Evolutionary conservation across 148 eudicot species (phyloP).

Genomic region (Camellia japonica): DNA sequence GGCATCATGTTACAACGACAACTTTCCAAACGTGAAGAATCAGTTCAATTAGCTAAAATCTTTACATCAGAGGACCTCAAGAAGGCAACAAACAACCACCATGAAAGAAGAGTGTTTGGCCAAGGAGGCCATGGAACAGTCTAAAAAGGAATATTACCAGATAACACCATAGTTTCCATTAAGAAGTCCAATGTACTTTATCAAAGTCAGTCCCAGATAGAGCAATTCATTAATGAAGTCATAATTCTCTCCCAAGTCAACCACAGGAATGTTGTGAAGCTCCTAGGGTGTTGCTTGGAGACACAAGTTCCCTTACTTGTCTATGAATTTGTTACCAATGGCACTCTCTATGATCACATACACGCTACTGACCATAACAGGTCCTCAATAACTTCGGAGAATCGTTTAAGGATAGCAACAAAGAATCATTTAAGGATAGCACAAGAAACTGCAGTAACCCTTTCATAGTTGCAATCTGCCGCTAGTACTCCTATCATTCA

Average conservation of each 20-base stretch:
- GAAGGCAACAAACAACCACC: background rate
- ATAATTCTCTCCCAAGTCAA: background rate
- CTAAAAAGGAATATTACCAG: background rate
- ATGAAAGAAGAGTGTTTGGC: background rate
- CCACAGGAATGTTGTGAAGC: background rate
- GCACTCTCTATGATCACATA: background rate
- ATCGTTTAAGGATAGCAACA: background rate
- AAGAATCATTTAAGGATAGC: background rate
- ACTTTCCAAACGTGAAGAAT: background rate
- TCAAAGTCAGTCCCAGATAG: background rate
- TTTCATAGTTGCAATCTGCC: background rate
- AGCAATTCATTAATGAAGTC: background rate
- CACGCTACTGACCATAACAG: background rate
- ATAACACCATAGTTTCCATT: background rate
- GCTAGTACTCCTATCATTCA: background rate
- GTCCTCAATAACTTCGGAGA: background rate
- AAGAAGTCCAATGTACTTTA: background rate
- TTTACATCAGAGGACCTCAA: background rate
- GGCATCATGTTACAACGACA: background rate
- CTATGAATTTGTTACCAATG: background rate
- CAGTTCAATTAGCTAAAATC: background rate
- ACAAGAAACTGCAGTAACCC: background rate
- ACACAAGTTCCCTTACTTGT: slow-evolving; percentile 1
- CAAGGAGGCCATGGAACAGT: background rate
- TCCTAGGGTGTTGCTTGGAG: background rate